These are phyloP conservation scores for Fusarium stilboides DNA, from an alignment of 2,329 filamentous ascomycete species.

Conservation along the genomic window DNA sequence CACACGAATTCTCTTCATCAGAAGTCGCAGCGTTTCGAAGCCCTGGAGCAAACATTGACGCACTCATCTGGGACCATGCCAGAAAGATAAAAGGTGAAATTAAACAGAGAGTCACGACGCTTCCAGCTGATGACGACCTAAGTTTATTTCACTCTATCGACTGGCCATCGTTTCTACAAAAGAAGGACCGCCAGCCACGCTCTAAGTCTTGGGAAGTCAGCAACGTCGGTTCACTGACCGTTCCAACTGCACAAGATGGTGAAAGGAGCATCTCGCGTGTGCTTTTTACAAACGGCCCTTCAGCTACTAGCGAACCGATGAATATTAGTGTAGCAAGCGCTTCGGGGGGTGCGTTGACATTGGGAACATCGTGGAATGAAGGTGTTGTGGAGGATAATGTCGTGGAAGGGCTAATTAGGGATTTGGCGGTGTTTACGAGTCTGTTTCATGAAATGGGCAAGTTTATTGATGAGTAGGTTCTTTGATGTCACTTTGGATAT, in stretches of 20 bases:
- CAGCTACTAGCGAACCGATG: conserved; percentile 61
- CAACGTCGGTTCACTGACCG: conserved; percentile 64
- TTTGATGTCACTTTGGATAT: not conserved
- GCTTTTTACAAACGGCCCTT: conserved; percentile 66
- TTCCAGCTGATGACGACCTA: conserved; percentile 61
- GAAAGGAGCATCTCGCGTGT: conserved; percentile 59
- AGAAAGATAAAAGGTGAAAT: conserved; percentile 55
- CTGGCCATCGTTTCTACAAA: conserved; percentile 59
- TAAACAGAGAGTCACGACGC: conserved; percentile 49
- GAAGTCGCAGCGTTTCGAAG: conserved; percentile 49
- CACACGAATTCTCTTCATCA: conserved; percentile 50
- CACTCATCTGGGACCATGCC: conserved; percentile 62
- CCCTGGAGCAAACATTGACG: conserved; percentile 38
- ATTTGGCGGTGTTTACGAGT: conserved; percentile 51
- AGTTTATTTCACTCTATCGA: conserved; percentile 63
- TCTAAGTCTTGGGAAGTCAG: conserved; percentile 66
- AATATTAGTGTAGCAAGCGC: conserved; percentile 65
- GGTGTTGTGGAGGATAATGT: conserved; percentile 58
- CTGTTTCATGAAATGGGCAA: conserved; percentile 47
- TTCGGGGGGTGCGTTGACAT: conserved; percentile 56
- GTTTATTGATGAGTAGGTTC: conserved; percentile 13
- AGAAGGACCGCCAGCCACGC: conserved; percentile 61
- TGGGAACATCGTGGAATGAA: conserved; percentile 66
- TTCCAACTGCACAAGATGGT: conserved; percentile 12
- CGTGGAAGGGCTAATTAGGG: conserved; percentile 55